A percentile compares a stretch with the other conserved stretches of the same genome.
Evolutionary conservation across 495 filamentous ascomycete genomes (phyloP).

Genomic region (Neurospora sp.): DNA sequence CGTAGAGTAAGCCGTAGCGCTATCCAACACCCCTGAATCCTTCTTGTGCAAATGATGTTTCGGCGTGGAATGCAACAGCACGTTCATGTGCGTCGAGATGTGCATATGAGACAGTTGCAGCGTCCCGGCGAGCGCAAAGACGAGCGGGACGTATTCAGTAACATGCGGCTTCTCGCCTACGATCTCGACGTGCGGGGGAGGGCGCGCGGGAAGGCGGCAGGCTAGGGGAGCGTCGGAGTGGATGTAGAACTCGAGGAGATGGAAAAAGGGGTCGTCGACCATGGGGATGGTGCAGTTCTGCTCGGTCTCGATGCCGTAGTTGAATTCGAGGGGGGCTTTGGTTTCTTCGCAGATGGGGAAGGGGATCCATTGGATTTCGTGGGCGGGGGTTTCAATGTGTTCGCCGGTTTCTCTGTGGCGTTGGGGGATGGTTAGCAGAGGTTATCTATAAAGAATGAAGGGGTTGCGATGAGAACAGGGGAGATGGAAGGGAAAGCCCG

Average conservation of each 20-base stretch:
- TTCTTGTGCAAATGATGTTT: slow-evolving; percentile 43
- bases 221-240: slow-evolving; percentile 91
- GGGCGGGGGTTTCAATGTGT: slow-evolving; percentile 68
- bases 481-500: neutral
- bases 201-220: slow-evolving; percentile 80
- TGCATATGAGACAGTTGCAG: slow-evolving; percentile 86
- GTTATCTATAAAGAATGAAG: neutral
- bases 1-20: slow-evolving; percentile 76
- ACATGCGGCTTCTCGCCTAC: slow-evolving; percentile 33
- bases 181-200: slow-evolving; percentile 40
- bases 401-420: slow-evolving; percentile 48
- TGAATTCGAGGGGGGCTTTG: slow-evolving; percentile 63
- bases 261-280: slow-evolving; percentile 83
- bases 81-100: slow-evolving; percentile 79
- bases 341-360: slow-evolving; percentile 93
- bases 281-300: slow-evolving; percentile 86
- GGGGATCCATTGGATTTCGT: slow-evolving; percentile 87
- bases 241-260: slow-evolving; percentile 97
- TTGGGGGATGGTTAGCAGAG: neutral
- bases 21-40: slow-evolving; percentile 65
- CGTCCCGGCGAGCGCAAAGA: slow-evolving; percentile 81
- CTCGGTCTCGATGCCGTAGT: slow-evolving; percentile 75
- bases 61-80: slow-evolving; percentile 67
- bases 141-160: slow-evolving; percentile 52
- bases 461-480: neutral